Percentiles rank a stretch among this genome's conserved stretches.
Conservation (phyloP, 169 alveolate genomes). For the Besnoitia besnoiti region DNA sequence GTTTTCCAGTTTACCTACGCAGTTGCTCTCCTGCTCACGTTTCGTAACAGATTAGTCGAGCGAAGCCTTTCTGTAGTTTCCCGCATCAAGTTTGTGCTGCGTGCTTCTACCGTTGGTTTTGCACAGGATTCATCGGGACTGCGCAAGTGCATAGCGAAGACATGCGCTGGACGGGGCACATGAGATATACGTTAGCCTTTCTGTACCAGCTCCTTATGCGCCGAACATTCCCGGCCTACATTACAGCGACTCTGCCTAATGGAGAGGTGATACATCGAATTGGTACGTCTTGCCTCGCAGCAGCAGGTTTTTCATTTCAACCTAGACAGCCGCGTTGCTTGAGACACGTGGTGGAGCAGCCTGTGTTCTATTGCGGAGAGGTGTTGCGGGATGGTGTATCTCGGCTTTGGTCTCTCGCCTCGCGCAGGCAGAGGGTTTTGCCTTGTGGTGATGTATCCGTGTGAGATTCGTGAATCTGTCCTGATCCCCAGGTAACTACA, state of each 20-base stretch:
- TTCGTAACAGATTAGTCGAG: no score
- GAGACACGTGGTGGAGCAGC: no score
- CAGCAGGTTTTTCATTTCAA: neutral
- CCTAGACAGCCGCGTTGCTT: neutral
- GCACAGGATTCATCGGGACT: slow-evolving; percentile 38
- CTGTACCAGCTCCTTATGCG: slow-evolving; percentile 27
- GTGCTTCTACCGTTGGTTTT: no score
- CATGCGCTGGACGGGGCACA: slow-evolving; percentile 28
- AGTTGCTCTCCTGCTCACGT: no score
- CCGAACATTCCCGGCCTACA: neutral
- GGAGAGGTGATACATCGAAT: neutral
- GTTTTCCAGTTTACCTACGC: no score
- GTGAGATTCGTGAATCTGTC: no score
- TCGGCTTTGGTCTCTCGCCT: no score
- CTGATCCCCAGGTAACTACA: slow-evolving; percentile 27
- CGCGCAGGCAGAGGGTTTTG: neutral
- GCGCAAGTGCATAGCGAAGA: slow-evolving; percentile 46
- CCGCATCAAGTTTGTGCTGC: no score
- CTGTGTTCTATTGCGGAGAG: no score
- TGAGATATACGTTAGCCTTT: neutral
- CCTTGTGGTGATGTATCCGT: neutral
- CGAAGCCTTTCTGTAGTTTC: no score
- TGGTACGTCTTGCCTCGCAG: neutral
- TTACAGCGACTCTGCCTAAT: slow-evolving; percentile 31
- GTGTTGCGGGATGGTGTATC: no score